Conservation (phyloP, 2,329 filamentous ascomycete species). For the Magnaporthales sp. region DNA sequence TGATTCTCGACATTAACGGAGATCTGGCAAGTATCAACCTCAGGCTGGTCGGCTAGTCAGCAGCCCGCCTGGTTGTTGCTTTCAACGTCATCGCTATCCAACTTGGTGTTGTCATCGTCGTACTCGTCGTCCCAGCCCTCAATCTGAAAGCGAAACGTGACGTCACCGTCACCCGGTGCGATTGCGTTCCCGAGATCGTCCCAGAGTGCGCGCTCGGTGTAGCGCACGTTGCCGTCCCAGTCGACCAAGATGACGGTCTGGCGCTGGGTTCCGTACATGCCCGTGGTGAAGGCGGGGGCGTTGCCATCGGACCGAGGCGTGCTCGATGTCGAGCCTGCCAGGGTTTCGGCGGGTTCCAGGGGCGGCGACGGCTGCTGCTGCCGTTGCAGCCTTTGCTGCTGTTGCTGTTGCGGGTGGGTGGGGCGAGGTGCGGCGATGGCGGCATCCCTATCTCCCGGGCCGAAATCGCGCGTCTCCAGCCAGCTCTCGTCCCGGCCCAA, state of each 20-base stretch:
- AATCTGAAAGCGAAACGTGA: constrained; percentile 46
- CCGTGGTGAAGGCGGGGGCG: constrained; percentile 36
- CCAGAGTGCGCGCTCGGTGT: constrained; percentile 51
- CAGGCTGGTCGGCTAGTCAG: background rate
- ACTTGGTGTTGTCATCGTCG: background rate
- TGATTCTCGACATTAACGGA: background rate
- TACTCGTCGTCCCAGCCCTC: constrained; percentile 36
- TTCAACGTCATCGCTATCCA: background rate
- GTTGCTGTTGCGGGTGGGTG: constrained; percentile 22
- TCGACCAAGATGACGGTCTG: constrained; percentile 56
- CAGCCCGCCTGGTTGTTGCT: background rate
- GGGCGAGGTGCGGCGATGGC: constrained; percentile 21
- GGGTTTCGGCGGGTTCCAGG: background rate
- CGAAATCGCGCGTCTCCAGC: constrained; percentile 28
- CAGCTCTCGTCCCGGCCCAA: constrained; percentile 41
- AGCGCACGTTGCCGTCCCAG: constrained; percentile 53
- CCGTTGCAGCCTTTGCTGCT: constrained; percentile 14
- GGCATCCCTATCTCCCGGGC: constrained; percentile 10
- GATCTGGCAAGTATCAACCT: background rate
- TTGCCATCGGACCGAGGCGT: background rate
- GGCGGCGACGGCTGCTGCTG: background rate
- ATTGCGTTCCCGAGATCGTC: constrained; percentile 48
- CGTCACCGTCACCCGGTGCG: constrained; percentile 44
- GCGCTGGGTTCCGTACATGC: constrained; percentile 56
- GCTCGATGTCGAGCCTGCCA: background rate